Evolutionary conservation across 345 rosid species (phyloP).

Genomic region (rapeseed (Brassica napus)): DNA sequence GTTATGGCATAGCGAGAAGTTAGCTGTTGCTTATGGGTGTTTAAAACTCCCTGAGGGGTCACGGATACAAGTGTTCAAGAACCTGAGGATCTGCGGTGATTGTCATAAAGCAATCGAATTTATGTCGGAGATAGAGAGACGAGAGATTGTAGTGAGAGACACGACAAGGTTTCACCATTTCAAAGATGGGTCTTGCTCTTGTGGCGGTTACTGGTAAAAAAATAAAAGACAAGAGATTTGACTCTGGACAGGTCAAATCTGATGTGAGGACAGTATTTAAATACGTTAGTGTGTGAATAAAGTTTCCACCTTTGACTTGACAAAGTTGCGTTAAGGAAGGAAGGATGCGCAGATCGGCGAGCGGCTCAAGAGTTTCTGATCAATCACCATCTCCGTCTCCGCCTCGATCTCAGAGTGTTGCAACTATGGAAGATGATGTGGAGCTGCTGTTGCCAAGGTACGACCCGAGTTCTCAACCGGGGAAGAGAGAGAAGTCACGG

Average conservation of each 20-base stretch:
- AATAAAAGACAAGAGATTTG: constrained; percentile 25
- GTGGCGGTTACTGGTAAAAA: constrained; percentile 80
- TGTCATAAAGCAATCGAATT: constrained; percentile 69
- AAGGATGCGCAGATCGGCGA: constrained; percentile 70
- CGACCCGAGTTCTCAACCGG: constrained; percentile 64
- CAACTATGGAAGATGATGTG: constrained; percentile 37
- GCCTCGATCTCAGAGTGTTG: constrained; percentile 33
- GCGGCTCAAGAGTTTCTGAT: constrained; percentile 48
- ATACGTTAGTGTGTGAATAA: constrained; percentile 15
- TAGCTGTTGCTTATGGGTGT: constrained; percentile 78
- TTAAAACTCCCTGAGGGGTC: constrained; percentile 50
- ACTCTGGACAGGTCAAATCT: constrained; percentile 25
- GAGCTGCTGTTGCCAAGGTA: constrained; percentile 56
- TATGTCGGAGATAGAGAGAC: constrained; percentile 65
- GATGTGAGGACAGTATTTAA: constrained; percentile 18
- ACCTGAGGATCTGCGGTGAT: constrained; percentile 86
- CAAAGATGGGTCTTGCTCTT: constrained; percentile 75
- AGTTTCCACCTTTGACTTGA: constrained; percentile 29
- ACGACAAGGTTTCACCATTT: constrained; percentile 85
- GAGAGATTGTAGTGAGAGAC: constrained; percentile 76
- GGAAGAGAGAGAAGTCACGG: constrained; percentile 61
- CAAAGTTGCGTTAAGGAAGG: constrained; percentile 33
- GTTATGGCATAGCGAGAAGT: constrained; percentile 78
- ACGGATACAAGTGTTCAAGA: constrained; percentile 73
- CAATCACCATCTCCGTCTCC: constrained; percentile 41